These are phyloP conservation scores for Tricholoma flavovirens DNA, from an alignment of 768 basidiomycete genomes.

Conservation along the genomic window DNA sequence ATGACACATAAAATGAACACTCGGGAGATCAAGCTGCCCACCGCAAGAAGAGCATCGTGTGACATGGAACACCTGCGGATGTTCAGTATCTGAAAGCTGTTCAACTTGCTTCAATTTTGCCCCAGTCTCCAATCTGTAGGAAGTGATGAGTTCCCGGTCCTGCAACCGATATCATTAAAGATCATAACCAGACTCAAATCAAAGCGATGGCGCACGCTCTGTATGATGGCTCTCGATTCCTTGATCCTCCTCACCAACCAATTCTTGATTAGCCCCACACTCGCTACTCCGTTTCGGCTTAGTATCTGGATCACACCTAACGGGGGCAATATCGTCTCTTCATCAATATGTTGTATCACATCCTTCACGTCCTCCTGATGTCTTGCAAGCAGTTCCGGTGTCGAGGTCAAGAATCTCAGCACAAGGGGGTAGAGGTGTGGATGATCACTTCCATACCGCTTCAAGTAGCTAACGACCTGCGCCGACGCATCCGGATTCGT, in stretches of 20 bases:
- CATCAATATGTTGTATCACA: constrained; percentile 74
- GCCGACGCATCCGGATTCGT: constrained; percentile 31
- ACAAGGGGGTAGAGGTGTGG: constrained; percentile 84
- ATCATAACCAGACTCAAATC: constrained; percentile 1
- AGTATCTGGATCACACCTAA: constrained; percentile 86
- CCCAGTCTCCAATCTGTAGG: constrained; percentile 82
- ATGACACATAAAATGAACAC: constrained; percentile 96
- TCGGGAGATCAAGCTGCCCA: constrained; percentile 87
- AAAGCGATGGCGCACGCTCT: constrained; percentile 51
- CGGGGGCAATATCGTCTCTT: constrained; percentile 79
- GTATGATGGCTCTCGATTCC: constrained; percentile 68
- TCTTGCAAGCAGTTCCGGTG: constrained; percentile 60
- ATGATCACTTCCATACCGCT: constrained; percentile 62
- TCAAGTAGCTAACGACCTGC: constrained; percentile 69
- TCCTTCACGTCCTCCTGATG: constrained; percentile 68
- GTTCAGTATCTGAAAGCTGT: constrained; percentile 70
- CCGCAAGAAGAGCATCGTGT: constrained; percentile 88
- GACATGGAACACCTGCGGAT: constrained; percentile 89
- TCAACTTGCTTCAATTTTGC: constrained; percentile 76
- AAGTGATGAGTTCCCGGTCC: constrained; percentile 84
- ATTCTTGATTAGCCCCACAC: constrained; percentile 85
- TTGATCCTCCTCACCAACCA: constrained; percentile 82
- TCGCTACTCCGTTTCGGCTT: constrained; percentile 83
- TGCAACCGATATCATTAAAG: constrained; percentile 23
- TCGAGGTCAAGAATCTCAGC: constrained; percentile 83